These are phyloP conservation scores for Nothomitra cinnamomea DNA, from an alignment of 2,329 filamentous ascomycete genomes.

Conservation along the genomic window DNA sequence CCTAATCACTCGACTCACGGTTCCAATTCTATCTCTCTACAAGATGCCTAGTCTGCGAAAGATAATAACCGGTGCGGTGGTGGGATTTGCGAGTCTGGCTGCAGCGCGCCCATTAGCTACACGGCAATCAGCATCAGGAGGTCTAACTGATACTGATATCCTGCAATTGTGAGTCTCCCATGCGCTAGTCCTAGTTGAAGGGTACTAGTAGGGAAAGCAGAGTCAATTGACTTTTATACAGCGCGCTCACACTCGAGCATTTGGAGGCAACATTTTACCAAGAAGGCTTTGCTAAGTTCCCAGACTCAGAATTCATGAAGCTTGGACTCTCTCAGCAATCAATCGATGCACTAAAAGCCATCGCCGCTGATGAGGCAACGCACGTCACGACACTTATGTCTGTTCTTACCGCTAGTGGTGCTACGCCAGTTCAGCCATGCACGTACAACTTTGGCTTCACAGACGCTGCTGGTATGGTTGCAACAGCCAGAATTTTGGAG, in stretches of 20 bases:
- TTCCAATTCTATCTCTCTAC: too few species aligned
- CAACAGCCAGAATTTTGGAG: conserved; percentile 36
- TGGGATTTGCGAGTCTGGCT: not conserved
- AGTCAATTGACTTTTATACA: conserved; percentile 19
- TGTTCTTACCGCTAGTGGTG: conserved; percentile 26
- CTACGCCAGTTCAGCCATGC: conserved; percentile 34
- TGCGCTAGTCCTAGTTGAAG: not conserved
- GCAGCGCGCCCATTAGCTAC: not conserved
- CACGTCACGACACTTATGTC: conserved; percentile 40
- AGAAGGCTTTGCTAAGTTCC: conserved; percentile 39
- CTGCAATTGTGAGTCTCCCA: conserved; percentile 32
- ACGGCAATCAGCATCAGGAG: conserved; percentile 14
- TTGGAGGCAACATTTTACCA: conserved; percentile 47
- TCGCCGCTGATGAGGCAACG: conserved; percentile 38
- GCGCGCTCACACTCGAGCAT: conserved; percentile 31
- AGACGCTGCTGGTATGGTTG: conserved; percentile 33
- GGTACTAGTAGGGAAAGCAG: not conserved
- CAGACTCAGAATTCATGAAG: conserved; percentile 32
- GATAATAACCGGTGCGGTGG: conserved; percentile 3
- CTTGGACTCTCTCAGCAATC: conserved; percentile 21
- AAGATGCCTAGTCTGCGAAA: not conserved
- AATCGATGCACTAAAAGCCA: conserved; percentile 41
- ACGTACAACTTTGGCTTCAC: conserved; percentile 37
- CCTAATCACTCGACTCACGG: too few species aligned
- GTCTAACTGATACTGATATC: conserved; percentile 33